Base-by-base conservation (phyloP, 768 basidiomycete genomes). In the Paxillus ammoniavirescens region DNA sequence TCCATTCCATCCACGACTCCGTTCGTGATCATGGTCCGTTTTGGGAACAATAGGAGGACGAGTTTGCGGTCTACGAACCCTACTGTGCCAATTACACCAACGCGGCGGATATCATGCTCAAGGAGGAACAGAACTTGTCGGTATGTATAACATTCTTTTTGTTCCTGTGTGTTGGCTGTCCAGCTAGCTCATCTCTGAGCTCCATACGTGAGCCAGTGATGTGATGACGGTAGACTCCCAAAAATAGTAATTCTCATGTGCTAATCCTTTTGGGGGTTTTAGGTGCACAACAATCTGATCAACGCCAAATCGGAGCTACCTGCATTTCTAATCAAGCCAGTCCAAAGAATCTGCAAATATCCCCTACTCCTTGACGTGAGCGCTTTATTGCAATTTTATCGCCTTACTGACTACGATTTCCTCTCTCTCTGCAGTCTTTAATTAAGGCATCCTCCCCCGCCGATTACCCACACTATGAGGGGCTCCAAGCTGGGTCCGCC, bases 321-420 rank as follows among this genome's bases (percentile, higher is more conserved):
- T 54, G 93, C 93, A 8, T 96, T 98, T 74, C 83, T 98, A 55
- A 98, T 98, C 80, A 98, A 98, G 76, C 97, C 97, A 7, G 89
- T 99, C 46, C 97, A 99, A 71, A 86, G 97, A 57, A 89, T 98
- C 61, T 97, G 96, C 82, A 98, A 98, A 78, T 98, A 98, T 70
- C 95, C 95, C 23, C 79, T 99, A 13, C 82, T 98, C 21, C 84
- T 99, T 62, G 90, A 91, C 69, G 93, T 93, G 65, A 66, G 87
- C 76, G 30, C 35, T 47, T 50, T 46, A 48, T 56, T 55, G 37
- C 40, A 52, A 49, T 47, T 50, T 59, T 48, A 60, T 46, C 47
- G 38, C 50, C 52, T 56, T 28, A n/a, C 51, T 45, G 35, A 46
- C 56, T 50, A 50, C 23, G 49, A 49, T 23, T 43, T 51, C n/a